Percentiles rank a stretch among this genome's conserved stretches.
Evolutionary conservation across 768 basidiomycete genomes (phyloP).

Genomic region (Termitomyces sp.): DNA sequence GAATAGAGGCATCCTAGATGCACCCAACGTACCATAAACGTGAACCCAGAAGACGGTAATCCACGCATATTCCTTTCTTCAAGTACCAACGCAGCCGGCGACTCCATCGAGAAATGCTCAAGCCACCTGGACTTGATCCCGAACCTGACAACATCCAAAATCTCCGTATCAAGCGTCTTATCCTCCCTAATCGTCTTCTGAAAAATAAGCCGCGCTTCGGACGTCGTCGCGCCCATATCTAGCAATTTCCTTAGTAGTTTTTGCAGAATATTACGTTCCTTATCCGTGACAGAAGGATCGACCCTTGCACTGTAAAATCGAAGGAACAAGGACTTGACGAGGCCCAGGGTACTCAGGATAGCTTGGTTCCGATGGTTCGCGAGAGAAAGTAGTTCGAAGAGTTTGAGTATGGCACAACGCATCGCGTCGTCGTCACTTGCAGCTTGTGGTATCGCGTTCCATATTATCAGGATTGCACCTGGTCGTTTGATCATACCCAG

Average conservation of each 20-base stretch:
- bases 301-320: conserved; percentile 32
- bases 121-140: conserved; percentile 77
- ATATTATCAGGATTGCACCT: conserved; percentile 56
- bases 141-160: conserved; percentile 65
- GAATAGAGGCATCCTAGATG: neutral
- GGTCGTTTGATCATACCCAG: conserved; percentile 53
- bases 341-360: conserved; percentile 52
- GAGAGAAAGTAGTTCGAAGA: conserved; percentile 58
- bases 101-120: conserved; percentile 68
- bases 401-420: conserved; percentile 51
- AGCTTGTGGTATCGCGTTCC: conserved; percentile 38
- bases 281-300: conserved; percentile 26
- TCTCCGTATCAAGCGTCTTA: conserved; percentile 52
- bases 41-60: conserved; percentile 60
- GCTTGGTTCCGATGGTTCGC: conserved; percentile 68
- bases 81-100: conserved; percentile 45
- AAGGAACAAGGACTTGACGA: conserved; percentile 49
- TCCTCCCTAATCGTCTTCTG: conserved; percentile 46
- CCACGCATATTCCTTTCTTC: conserved; percentile 44
- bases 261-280: conserved; percentile 51
- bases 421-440: conserved; percentile 31
- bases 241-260: conserved; percentile 65
- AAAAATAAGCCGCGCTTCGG: conserved; percentile 61
- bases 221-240: conserved; percentile 68
- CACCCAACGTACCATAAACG: conserved; percentile 53